Evolutionary conservation across 106 monocot genomes (phyloP), one percentile per base, ranked within the genome.

Genomic region (Dendrobium catenatum): DNA sequence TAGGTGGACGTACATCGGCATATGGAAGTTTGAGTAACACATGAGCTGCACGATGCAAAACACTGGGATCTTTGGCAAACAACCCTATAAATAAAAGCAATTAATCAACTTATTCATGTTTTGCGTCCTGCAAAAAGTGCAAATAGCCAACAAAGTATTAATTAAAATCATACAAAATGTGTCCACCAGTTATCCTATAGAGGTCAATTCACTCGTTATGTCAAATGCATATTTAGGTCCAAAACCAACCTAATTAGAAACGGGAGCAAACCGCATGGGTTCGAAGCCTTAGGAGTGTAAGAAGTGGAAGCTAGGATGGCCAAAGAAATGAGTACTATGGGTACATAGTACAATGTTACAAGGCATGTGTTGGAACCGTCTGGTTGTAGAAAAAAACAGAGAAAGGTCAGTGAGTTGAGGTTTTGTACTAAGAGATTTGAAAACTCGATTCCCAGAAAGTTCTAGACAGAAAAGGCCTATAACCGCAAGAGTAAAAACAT

Each of bases 1-100:
- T 90, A 22, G 99, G 99, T 42, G 83, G 86, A 20, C 86, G 85
- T 37, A n/a, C 42, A 47, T 84, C 91, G 73, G 84, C 78, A 85
- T 87, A 91, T 59, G 99, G 90, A 81, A 95, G 90, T 80, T 87
- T 88, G 31, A 99, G 85, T 40, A 99, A 73, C 4, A 93, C 78
- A 88, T 95, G 93, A 7, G 87, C 89, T 55, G 93, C 93, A 84
- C 91, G 91, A 77, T 84, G 95, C 81, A 95, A 75, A 5, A 90
- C 86, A 87, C 82, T 88, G 58, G 93, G 90, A 85, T 99, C 99
- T 80, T 82, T 93, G 41, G 95, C 88, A 82, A 99, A 93, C 82
- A 83, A 88, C 67, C 99, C 99, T 99, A 80, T 59, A 75, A 47
- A 81, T 6, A 85, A 77, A 76, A 56, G 4, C 20, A 73, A 37